Conservation (phyloP, 163 green algal genomes). For the Scenedesmus sp. region DNA sequence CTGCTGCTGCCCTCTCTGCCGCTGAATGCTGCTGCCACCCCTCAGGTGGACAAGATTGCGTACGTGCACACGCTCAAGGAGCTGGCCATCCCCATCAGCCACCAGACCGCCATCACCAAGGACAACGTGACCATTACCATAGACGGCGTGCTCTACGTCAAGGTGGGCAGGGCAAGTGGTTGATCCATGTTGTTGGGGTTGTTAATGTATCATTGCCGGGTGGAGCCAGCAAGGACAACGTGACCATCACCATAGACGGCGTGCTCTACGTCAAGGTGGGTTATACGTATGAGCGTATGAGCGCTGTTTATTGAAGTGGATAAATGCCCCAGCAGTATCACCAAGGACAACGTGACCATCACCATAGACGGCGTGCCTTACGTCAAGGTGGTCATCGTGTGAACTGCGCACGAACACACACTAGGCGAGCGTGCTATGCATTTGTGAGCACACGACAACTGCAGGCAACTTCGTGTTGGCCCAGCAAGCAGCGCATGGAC, state of each 20-base stretch:
- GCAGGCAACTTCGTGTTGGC: too few relatives aligned
- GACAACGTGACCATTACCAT: slow-evolving; percentile 99
- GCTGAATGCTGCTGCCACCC: not conserved
- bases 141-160: slow-evolving; percentile 97
- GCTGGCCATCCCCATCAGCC: slow-evolving; percentile 90
- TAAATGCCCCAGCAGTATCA: too few relatives aligned
- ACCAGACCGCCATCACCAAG: slow-evolving; percentile 96
- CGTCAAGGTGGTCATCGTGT: too few relatives aligned
- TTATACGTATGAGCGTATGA: too few relatives aligned
- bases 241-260: slow-evolving; percentile 95
- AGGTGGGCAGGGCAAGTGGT: not conserved
- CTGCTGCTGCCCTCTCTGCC: not conserved
- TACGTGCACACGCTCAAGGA: slow-evolving; percentile 97
- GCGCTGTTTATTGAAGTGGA: too few relatives aligned
- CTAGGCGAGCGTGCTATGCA: too few relatives aligned
- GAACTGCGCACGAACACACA: too few relatives aligned
- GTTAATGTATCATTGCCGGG: not conserved
- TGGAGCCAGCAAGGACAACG: slow-evolving; percentile 86
- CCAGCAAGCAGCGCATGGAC: too few relatives aligned
- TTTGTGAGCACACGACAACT: too few relatives aligned
- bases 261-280: slow-evolving; percentile 88
- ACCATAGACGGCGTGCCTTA: too few relatives aligned
- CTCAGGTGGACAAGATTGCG: slow-evolving; percentile 92
- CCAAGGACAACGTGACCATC: not conserved
- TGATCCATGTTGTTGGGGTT: not conserved